These are phyloP conservation scores for Aspergillus kassunensis DNA, from an alignment of 495 filamentous ascomycete species.

Conservation along the genomic window DNA sequence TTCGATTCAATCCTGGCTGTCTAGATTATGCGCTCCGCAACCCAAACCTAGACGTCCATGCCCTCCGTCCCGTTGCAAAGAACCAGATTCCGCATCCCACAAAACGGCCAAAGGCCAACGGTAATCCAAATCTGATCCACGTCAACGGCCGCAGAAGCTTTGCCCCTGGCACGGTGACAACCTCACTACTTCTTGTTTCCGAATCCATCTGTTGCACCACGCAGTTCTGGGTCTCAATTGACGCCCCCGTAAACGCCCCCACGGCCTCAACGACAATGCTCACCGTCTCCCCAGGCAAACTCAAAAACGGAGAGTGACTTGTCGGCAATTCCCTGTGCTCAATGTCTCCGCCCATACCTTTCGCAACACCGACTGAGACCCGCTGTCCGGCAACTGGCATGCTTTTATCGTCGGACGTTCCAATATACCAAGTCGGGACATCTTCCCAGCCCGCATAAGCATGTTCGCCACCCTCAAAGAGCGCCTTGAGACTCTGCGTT, in stretches of 20 bases:
- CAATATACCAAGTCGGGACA: constrained; percentile 31
- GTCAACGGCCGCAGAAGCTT: constrained; percentile 4
- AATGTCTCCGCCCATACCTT: constrained; percentile 24
- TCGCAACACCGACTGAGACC: constrained; percentile 25
- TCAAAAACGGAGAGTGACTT: constrained; percentile 36
- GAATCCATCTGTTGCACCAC: not conserved
- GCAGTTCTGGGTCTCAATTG: not conserved
- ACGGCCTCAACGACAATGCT: constrained; percentile 25
- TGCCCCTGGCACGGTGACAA: constrained; percentile 1
- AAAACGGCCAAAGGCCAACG: constrained; percentile 15
- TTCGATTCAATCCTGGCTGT: too few species aligned
- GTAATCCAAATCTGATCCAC: constrained; percentile 17
- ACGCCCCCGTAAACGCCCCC: constrained; percentile 14
- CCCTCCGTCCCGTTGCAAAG: constrained; percentile 11
- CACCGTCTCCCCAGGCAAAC: constrained; percentile 25
- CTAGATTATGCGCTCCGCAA: too few species aligned
- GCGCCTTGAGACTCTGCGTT: constrained; percentile 27
- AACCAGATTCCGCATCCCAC: constrained; percentile 12
- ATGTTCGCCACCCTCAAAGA: constrained; percentile 30
- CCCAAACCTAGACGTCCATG: constrained; percentile 11
- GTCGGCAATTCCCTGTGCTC: constrained; percentile 29
- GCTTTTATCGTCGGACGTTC: constrained; percentile 28
- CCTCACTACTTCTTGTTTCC: not conserved
- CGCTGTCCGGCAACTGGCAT: constrained; percentile 34
- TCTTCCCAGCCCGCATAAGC: constrained; percentile 31